phyloP scores from a whole-genome alignment of 306 rosid genomes.

The Lathyrus sativus region DNA sequence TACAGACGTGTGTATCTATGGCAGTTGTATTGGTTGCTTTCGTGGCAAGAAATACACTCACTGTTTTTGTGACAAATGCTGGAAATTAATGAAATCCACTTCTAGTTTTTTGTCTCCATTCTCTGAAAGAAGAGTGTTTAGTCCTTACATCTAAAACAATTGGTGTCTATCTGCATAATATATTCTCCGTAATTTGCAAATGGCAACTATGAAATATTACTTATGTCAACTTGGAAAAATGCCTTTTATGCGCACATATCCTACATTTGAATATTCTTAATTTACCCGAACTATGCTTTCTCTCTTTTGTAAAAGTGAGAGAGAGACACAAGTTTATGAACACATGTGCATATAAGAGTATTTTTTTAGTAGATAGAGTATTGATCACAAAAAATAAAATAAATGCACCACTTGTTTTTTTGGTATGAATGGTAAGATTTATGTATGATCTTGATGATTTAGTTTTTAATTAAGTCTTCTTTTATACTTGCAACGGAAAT shows the following conservation, averaged over 20 bases:
- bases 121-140: too few species aligned
- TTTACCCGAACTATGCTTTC: slow-evolving; percentile 7
- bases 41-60: background rate
- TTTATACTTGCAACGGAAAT: slow-evolving; percentile 29
- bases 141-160: too few species aligned
- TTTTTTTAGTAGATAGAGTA: slow-evolving; percentile 15
- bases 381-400: background rate
- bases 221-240: slow-evolving; percentile 37
- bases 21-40: background rate
- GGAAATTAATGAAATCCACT: slow-evolving; percentile 30
- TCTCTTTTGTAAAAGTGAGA: slow-evolving; percentile 13
- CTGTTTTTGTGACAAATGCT: slow-evolving; percentile 12
- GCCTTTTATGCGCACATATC: slow-evolving; percentile 7
- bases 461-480: slow-evolving; percentile 14
- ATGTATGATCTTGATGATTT: slow-evolving; percentile 17
- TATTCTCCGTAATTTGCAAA: background rate
- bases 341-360: slow-evolving; percentile 15
- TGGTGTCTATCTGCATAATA: too few species aligned
- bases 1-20: background rate
- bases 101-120: background rate
- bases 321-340: slow-evolving; percentile 17
- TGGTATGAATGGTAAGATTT: slow-evolving; percentile 5
- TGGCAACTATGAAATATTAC: slow-evolving; percentile 17
- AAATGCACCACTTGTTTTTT: slow-evolving; percentile 28
- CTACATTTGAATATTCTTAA: slow-evolving; percentile 32